Base-by-base conservation (phyloP, 495 filamentous ascomycete species). In the Xylaria sp. region DNA sequence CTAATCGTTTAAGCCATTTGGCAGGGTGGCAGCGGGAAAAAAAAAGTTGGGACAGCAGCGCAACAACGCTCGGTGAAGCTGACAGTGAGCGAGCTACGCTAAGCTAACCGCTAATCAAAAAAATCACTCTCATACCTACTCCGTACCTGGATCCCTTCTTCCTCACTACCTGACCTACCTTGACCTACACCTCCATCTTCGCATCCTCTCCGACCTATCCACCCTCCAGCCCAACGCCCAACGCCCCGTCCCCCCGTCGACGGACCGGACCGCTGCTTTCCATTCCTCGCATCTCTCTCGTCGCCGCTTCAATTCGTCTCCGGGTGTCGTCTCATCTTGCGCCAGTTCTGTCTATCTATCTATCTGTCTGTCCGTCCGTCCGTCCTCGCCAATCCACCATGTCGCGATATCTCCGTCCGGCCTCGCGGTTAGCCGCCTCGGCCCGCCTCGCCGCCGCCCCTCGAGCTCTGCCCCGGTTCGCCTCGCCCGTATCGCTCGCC, bases 391-490 rank as follows among this genome's bases (percentile, higher is more conserved):
- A 40, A 75, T 70, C 68, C 67, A 61, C 64, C 75, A 88, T 88
- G 85, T 90, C 90, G 81, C 90, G 92, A 82, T 86, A 94, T 80
- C 88, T 95, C 84, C 93, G 93, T 82, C 93, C 93, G 75, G 91
- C 92, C 78, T 85, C 88, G 81, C 89, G 92, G 74, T 84, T 95
- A 82, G 87, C 94, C 75, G 88, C 90, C 75, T 88, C 91, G 71
- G 85, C 89, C 41, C 81, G 82, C 77, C 80, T 86, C 69, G 83
- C 85, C 81, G 50, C 69, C 77, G 84, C 80, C 43, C 75, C 77
- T 80, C 75, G 81, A 75, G 78, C 84, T 74, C 86, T 88, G 66
- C 72, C 78, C 78, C 73, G 72, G 73, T 81, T 79, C 68, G 48
- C 75, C 64, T 50, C 70, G 2, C 73, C 76, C 73, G 74, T 79